Evolutionary conservation across 2,329 filamentous ascomycete genomes (phyloP).

Genomic region (Colletotrichum higginsianum): DNA sequence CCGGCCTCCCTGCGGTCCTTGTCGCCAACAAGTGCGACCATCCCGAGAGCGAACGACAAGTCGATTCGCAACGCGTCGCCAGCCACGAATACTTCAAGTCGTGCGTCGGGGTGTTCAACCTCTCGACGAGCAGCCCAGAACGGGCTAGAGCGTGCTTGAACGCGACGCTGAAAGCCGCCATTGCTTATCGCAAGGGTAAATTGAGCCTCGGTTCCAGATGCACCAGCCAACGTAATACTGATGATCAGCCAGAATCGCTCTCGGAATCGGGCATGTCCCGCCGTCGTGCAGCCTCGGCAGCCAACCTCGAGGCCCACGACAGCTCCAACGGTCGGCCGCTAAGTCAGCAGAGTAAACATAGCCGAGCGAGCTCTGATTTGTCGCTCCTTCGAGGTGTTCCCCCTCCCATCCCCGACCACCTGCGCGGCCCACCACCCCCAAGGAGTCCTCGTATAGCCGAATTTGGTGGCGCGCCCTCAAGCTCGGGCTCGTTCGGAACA

Average conservation of each 20-base stretch:
- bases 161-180: constrained; percentile 79
- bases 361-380: constrained; percentile 80
- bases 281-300: constrained; percentile 73
- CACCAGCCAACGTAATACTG: constrained; percentile 27
- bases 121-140: constrained; percentile 78
- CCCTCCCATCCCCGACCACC: constrained; percentile 60
- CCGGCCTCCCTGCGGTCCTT: constrained; percentile 82
- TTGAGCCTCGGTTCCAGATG: constrained; percentile 49
- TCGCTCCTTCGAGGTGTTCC: constrained; percentile 71
- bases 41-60: constrained; percentile 76
- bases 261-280: constrained; percentile 61
- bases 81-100: constrained; percentile 76
- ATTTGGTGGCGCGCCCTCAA: constrained; percentile 50
- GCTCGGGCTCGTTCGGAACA: constrained; percentile 53
- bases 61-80: constrained; percentile 77
- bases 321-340: constrained; percentile 65
- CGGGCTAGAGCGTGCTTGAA: constrained; percentile 83
- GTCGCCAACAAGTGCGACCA: constrained; percentile 93
- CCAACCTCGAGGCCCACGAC: constrained; percentile 72
- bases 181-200: constrained; percentile 78
- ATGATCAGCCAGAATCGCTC: constrained; percentile 40
- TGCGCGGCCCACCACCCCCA: constrained; percentile 47
- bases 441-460: constrained; percentile 64
- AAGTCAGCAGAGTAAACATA: constrained; percentile 76
- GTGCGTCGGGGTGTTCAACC: constrained; percentile 80